phyloP scores from a whole-genome alignment of 1,139 yeast genomes.

The Eremothecium gossypii region DNA sequence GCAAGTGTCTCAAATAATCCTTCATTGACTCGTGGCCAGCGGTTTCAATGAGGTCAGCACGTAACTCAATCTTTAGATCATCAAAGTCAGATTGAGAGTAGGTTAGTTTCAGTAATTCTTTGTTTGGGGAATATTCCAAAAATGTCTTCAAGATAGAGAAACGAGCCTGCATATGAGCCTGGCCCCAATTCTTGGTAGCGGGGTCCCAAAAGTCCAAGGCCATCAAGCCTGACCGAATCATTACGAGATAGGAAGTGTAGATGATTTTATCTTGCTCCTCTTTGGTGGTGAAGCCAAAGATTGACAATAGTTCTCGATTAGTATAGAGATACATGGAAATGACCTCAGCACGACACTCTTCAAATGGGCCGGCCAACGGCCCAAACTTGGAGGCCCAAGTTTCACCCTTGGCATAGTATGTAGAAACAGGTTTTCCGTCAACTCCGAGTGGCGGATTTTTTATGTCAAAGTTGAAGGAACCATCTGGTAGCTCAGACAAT shows the following conservation, averaged over 20 bases:
- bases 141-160: slow-evolving; percentile 73
- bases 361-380: slow-evolving; percentile 72
- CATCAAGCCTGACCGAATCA: slow-evolving; percentile 81
- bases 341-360: slow-evolving; percentile 87
- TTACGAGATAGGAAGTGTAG: slow-evolving; percentile 59
- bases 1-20: slow-evolving; percentile 61
- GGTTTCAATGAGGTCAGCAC: slow-evolving; percentile 50
- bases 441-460: slow-evolving; percentile 48
- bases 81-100: slow-evolving; percentile 40
- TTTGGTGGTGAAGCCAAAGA: slow-evolving; percentile 55
- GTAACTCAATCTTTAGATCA: slow-evolving; percentile 53
- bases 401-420: slow-evolving; percentile 70
- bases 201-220: slow-evolving; percentile 89
- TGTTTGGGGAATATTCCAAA: slow-evolving; percentile 54
- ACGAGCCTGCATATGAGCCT: slow-evolving; percentile 93
- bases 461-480: slow-evolving; percentile 62
- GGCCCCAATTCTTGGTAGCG: slow-evolving; percentile 74
- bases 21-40: slow-evolving; percentile 69
- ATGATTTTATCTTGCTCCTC: slow-evolving; percentile 56
- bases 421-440: slow-evolving; percentile 47
- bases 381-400: slow-evolving; percentile 90
- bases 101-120: slow-evolving; percentile 40
- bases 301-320: slow-evolving; percentile 54
- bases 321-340: slow-evolving; percentile 78
- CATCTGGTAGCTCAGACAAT: slow-evolving; percentile 53